These are phyloP conservation scores for Fusarium sterilihyphosum DNA, from an alignment of 2,329 filamentous ascomycete species.

Conservation along the genomic window DNA sequence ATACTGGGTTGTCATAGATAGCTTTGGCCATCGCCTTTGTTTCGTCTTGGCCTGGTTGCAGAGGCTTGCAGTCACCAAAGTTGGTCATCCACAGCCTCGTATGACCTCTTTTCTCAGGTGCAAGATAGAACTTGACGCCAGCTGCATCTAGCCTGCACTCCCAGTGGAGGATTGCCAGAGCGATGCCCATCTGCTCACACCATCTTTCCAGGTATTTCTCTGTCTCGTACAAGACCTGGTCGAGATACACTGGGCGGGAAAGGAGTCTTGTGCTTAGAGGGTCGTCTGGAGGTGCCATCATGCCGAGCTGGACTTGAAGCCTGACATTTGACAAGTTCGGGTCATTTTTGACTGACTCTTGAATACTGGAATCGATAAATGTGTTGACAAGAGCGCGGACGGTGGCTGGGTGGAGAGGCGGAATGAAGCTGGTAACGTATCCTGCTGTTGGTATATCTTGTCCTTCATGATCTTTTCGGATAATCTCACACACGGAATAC, in stretches of 20 bases:
- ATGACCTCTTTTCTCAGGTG: not conserved
- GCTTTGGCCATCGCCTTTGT: not conserved
- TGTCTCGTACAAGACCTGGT: slow-evolving; percentile 31
- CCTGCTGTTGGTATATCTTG: not conserved
- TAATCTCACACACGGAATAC: not conserved
- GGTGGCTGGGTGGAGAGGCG: not conserved
- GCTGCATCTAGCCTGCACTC: slow-evolving; percentile 33
- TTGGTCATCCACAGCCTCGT: slow-evolving; percentile 36
- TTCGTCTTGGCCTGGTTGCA: not conserved
- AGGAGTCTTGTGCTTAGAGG: not conserved
- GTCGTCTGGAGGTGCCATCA: not conserved
- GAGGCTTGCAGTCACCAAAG: slow-evolving; percentile 33
- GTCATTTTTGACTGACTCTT: not conserved
- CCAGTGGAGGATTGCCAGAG: slow-evolving; percentile 42
- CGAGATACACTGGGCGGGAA: slow-evolving; percentile 33
- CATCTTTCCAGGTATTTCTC: not conserved
- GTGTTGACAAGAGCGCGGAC: not conserved
- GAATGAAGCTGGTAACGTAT: slow-evolving; percentile 6
- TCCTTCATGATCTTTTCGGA: not conserved
- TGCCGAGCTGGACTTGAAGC: slow-evolving; percentile 16
- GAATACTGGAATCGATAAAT: not conserved
- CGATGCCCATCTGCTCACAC: slow-evolving; percentile 28
- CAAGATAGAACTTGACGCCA: slow-evolving; percentile 39
- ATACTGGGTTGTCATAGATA: slow-evolving; percentile 9
- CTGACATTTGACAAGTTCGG: slow-evolving; percentile 4